Conservation (phyloP, 306 rosid species). For the Gleditsia sinensis region DNA sequence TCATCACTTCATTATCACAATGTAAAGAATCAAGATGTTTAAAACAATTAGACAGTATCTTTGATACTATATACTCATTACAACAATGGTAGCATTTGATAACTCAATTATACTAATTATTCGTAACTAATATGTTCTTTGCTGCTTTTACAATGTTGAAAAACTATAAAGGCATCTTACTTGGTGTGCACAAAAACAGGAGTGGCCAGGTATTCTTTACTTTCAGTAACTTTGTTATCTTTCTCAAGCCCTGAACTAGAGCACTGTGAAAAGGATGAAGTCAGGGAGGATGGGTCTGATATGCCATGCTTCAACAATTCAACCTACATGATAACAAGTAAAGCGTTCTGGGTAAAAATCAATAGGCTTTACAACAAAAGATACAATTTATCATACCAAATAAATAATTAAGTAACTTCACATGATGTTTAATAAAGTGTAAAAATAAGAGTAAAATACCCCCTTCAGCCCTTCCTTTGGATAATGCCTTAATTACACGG, state of each 20-base stretch:
- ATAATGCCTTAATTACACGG: no score
- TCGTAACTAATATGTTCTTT: not conserved
- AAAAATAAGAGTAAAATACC: no score
- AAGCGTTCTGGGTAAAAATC: not conserved
- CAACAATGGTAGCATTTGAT: no score
- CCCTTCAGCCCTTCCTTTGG: no score
- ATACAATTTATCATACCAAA: not conserved
- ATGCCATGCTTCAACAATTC: constrained; percentile 89
- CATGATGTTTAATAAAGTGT: no score
- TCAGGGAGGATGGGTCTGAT: constrained; percentile 67
- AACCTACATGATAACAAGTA: constrained; percentile 52
- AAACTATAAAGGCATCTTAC: constrained; percentile 48
- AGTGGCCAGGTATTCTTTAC: constrained; percentile 64
- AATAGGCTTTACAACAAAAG: not conserved
- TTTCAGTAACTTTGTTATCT: constrained; percentile 49
- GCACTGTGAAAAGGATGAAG: constrained; percentile 56
- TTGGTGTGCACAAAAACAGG: constrained; percentile 84
- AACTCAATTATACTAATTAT: no score
- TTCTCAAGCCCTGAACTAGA: constrained; percentile 61
- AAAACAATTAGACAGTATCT: no score
- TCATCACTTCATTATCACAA: no score
- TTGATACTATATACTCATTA: no score
- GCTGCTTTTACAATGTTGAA: not conserved
- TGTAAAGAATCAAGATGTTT: no score
- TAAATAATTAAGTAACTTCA: constrained; percentile 10